Evolutionary conservation across 345 rosid genomes (phyloP).

Genomic region (Eutrema yunnanense): DNA sequence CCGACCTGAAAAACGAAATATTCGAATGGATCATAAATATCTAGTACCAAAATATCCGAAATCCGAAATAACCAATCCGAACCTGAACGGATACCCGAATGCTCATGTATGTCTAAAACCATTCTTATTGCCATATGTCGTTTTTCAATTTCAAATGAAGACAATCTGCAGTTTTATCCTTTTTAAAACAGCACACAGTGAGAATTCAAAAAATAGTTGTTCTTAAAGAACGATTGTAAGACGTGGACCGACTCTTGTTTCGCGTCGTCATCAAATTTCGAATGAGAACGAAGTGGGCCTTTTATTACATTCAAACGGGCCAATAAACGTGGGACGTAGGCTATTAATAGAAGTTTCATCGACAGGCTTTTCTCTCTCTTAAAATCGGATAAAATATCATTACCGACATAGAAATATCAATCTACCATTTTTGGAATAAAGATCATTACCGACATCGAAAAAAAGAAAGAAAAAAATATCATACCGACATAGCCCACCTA

Average conservation of each 20-base stretch:
- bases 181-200: too few species aligned
- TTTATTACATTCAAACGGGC: background rate
- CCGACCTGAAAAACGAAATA: too few species aligned
- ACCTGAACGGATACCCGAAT: too few species aligned
- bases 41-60: too few species aligned
- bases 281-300: background rate
- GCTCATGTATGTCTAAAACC: too few species aligned
- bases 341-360: background rate
- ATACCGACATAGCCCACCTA: background rate
- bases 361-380: background rate
- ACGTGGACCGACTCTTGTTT: background rate
- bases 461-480: background rate
- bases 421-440: background rate
- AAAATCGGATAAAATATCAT: background rate
- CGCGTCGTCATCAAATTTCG: background rate
- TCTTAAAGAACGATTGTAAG: too few species aligned
- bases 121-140: background rate
- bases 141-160: background rate
- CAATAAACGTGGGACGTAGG: background rate
- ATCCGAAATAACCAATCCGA: too few species aligned
- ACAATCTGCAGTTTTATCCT: background rate
- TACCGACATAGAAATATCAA: slow-evolving; percentile 9
- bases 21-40: too few species aligned
- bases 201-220: too few species aligned
- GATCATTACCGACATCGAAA: slow-evolving; percentile 20